These are phyloP conservation scores for Rutidosis leptorrhynchoides DNA, from an alignment of 129 eudicot species.

Conservation along the genomic window DNA sequence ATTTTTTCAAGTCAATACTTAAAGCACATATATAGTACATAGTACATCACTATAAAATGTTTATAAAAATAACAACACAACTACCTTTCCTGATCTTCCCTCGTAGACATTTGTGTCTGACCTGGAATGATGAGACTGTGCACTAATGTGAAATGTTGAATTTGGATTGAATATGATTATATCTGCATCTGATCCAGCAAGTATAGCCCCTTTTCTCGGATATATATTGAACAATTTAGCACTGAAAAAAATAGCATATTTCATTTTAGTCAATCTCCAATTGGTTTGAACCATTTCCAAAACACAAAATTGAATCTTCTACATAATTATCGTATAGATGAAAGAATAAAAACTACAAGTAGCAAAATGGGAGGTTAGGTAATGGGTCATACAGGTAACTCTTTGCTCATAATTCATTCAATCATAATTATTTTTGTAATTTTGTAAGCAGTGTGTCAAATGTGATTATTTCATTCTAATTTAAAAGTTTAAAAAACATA, in stretches of 20 bases:
- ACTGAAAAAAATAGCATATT: constrained; percentile 33
- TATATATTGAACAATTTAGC: constrained; percentile 86
- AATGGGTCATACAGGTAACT: background rate
- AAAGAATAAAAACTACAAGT: constrained; percentile 1
- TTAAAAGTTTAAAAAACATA: background rate
- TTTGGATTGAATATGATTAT: constrained; percentile 84
- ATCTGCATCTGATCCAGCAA: constrained; percentile 97
- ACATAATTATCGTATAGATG: background rate
- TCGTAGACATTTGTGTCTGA: constrained; percentile 93
- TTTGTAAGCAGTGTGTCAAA: background rate
- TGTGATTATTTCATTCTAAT: no score
- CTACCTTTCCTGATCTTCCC: constrained; percentile 88
- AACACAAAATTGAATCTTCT: constrained; percentile 11
- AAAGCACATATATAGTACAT: background rate
- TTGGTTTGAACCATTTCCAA: background rate
- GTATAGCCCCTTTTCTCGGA: constrained; percentile 94
- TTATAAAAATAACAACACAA: background rate
- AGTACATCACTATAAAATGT: background rate
- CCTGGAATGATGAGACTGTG: constrained; percentile 71
- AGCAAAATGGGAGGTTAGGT: background rate
- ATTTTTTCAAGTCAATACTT: background rate
- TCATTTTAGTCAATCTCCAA: constrained; percentile 4
- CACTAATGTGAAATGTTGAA: constrained; percentile 77
- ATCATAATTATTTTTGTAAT: no score
- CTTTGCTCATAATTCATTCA: background rate